These are phyloP conservation scores for Hypoxylon crocopeplum DNA, from an alignment of 495 filamentous ascomycete genomes.

Conservation along the genomic window DNA sequence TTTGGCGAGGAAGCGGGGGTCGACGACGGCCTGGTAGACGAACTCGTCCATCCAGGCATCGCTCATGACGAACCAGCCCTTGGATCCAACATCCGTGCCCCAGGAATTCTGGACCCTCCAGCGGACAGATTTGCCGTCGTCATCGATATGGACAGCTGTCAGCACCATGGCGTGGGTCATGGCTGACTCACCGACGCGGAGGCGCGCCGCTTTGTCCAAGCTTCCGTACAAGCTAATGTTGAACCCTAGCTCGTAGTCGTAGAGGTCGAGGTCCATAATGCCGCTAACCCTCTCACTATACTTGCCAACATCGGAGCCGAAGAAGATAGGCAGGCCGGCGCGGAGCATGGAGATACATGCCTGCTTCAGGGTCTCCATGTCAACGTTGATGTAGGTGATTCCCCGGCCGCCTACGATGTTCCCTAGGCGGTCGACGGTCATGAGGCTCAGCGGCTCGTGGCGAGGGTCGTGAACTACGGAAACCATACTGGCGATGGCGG, in stretches of 20 bases:
- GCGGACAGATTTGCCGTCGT: constrained; percentile 66
- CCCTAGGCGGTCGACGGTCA: constrained; percentile 79
- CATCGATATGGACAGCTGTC: constrained; percentile 76
- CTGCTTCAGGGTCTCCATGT: constrained; percentile 72
- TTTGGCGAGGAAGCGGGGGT: constrained; percentile 69
- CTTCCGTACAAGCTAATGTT: constrained; percentile 65
- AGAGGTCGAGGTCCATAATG: constrained; percentile 75
- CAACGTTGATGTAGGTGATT: constrained; percentile 82
- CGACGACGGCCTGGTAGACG: constrained; percentile 85
- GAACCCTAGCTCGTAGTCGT: constrained; percentile 80
- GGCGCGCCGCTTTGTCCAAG: constrained; percentile 74
- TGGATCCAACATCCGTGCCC: constrained; percentile 68
- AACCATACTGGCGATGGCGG: constrained; percentile 67
- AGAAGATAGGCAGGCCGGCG: constrained; percentile 80
- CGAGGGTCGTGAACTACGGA: constrained; percentile 86
- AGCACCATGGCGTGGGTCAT: constrained; percentile 96
- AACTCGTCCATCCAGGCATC: constrained; percentile 90
- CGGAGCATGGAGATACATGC: constrained; percentile 79
- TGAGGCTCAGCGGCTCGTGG: constrained; percentile 69
- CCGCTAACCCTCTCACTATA: constrained; percentile 69
- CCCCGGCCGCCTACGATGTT: constrained; percentile 76
- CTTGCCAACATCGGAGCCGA: constrained; percentile 87
- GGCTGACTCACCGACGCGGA: constrained; percentile 71
- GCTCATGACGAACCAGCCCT: constrained; percentile 88
- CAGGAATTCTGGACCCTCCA: constrained; percentile 90